Percentiles rank a stretch among this genome's conserved stretches.
Conservation (phyloP, 1,284 basidiomycete species). For the Polyporus tsugae region DNA sequence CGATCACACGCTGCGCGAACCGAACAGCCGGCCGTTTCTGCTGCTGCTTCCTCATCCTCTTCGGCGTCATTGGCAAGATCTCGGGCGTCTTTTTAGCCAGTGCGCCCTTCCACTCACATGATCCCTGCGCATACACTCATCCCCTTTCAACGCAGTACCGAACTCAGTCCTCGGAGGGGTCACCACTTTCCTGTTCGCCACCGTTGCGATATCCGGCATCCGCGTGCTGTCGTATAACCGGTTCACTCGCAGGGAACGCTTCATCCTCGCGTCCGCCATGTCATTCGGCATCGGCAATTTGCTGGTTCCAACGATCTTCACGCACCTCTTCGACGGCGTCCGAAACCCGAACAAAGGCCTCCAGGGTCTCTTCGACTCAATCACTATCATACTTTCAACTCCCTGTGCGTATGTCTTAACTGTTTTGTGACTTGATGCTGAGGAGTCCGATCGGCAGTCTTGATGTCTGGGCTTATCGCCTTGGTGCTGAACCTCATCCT, state of each 20-base stretch:
- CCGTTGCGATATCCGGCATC: conserved; percentile 61
- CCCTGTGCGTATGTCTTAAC: conserved; percentile 62
- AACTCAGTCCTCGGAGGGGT: conserved; percentile 86
- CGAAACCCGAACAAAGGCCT: conserved; percentile 64
- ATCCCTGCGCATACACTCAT: background rate
- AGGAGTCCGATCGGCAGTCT: conserved; percentile 49
- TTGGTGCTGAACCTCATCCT: conserved; percentile 72
- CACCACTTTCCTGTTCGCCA: conserved; percentile 76
- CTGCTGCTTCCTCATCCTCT: conserved; percentile 75
- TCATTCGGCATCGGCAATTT: conserved; percentile 80
- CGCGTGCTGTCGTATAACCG: conserved; percentile 73
- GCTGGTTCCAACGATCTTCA: conserved; percentile 67
- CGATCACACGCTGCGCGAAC: conserved; percentile 82
- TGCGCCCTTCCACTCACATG: conserved; percentile 39
- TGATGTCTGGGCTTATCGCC: conserved; percentile 73
- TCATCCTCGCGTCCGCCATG: conserved; percentile 78
- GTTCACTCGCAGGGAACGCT: conserved; percentile 79
- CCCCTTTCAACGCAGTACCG: conserved; percentile 56
- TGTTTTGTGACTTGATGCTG: conserved; percentile 6
- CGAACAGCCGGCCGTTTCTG: conserved; percentile 78
- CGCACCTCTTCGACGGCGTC: conserved; percentile 74
- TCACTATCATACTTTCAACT: conserved; percentile 81
- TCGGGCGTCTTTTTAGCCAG: conserved; percentile 82
- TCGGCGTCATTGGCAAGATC: conserved; percentile 81
- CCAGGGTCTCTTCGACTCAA: conserved; percentile 77